phyloP scores from a whole-genome alignment of 2,329 filamentous ascomycete genomes.

The Trematosphaeria pertusa region DNA sequence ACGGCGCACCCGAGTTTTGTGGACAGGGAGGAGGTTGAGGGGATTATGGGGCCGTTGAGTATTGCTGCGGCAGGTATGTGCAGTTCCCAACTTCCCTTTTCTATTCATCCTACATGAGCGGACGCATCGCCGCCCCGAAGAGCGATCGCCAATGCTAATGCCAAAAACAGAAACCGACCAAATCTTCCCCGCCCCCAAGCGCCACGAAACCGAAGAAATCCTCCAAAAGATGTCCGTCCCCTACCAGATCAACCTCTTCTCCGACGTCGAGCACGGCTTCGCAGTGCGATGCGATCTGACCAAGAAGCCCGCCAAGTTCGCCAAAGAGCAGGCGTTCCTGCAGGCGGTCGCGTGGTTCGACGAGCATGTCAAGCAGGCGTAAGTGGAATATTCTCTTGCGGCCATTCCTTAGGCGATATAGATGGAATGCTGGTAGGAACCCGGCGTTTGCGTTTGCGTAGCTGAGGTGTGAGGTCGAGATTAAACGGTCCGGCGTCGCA shows the following conservation, averaged over 20 bases:
- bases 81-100: neutral
- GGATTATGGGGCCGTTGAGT: conserved; percentile 63
- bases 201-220: conserved; percentile 66
- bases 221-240: conserved; percentile 61
- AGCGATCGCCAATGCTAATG: no score
- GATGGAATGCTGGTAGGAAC: no score
- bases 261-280: conserved; percentile 76
- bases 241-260: conserved; percentile 81
- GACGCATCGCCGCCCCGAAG: no score
- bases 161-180: conserved; percentile 59
- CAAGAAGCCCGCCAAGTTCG: conserved; percentile 66
- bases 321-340: conserved; percentile 81
- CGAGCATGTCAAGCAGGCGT: conserved; percentile 61
- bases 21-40: conserved; percentile 64
- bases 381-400: no score
- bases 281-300: conserved; percentile 70
- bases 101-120: neutral
- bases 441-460: no score
- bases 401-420: no score
- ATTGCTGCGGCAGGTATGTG: conserved; percentile 67
- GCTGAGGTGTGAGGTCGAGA: neutral
- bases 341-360: conserved; percentile 83
- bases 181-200: conserved; percentile 64
- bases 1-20: conserved; percentile 81
- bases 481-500: neutral